Evolutionary conservation across 176 grass and related monocot species (phyloP).

Genomic region (Musa acuminata): DNA sequence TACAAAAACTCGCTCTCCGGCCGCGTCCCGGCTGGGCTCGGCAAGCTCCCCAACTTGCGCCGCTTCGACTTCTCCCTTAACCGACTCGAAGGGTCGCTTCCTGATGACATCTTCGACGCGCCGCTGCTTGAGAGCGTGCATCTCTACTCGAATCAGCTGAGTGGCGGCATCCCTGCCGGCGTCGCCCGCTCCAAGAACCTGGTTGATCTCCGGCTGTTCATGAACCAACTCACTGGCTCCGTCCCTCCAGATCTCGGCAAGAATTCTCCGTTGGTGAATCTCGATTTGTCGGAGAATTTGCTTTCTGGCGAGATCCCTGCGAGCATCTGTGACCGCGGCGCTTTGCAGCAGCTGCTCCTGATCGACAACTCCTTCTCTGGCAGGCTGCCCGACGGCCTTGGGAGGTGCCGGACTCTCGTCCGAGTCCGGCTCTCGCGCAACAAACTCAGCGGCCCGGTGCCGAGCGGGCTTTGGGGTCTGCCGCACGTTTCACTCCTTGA

Average conservation of each 20-base stretch:
- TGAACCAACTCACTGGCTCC: conserved; percentile 52
- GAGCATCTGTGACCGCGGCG: conserved; percentile 73
- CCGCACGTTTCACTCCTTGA: conserved; percentile 70
- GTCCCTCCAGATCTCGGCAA: conserved; percentile 52
- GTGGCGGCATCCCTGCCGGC: conserved; percentile 34
- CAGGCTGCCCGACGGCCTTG: conserved; percentile 48
- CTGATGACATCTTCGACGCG: conserved; percentile 65
- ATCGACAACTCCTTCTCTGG: conserved; percentile 51
- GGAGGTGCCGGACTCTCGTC: conserved; percentile 45
- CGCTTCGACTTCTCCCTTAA: conserved; percentile 57
- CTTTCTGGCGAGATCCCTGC: conserved; percentile 64
- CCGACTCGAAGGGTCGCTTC: conserved; percentile 46
- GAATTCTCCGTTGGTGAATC: conserved; percentile 36
- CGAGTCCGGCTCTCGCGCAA: conserved; percentile 64
- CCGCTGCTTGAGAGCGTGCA: conserved; percentile 53
- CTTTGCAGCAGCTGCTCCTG: conserved; percentile 64
- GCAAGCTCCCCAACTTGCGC: conserved; percentile 27
- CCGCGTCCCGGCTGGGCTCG: conserved; percentile 39
- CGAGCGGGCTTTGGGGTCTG: conserved; percentile 66
- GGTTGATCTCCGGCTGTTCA: conserved; percentile 55
- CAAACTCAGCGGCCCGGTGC: conserved; percentile 48
- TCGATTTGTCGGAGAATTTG: conserved; percentile 58
- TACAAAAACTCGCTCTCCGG: conserved; percentile 79
- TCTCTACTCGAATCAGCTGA: conserved; percentile 51
- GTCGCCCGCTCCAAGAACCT: conserved; percentile 31